Base-by-base conservation (phyloP, 139 green algal genomes). In the Picochlorum sp. region DNA sequence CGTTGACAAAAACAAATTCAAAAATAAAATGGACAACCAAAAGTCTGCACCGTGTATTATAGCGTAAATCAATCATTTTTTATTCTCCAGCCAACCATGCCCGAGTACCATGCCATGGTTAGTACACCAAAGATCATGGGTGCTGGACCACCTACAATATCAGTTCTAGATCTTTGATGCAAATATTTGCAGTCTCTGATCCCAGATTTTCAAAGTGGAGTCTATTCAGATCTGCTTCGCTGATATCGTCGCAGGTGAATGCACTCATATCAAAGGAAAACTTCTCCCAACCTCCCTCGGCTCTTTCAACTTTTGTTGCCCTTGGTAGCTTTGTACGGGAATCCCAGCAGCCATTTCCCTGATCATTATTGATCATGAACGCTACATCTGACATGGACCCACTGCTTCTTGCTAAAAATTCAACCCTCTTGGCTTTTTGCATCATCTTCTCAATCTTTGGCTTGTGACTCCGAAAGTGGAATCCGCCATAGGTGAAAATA, bases 121-220 rank as follows among this genome's bases (percentile, higher is more conserved):
- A 1, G 28, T 30, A 4, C 28, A 30, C 28, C 28, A 30, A 30
- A 30, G 28, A 30, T 30, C 28, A 5, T 30, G 28, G 28, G 28
- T 30, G 28, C 28, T 30, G 44, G 69, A 23, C 18, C 49, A 68
- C 8, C 45, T 51, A 50, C 51, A 66, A 30, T 28, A 65, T 11
- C 21, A 45, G 10, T n/a, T 65, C n/a, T 18, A 67, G 10, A 28
- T 67, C 67, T 37, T 63, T 61, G 8, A 73, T 49, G 47, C 67
- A 72, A 49, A 72, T 51, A 18, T 28, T 57, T 37, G 41, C 7
- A 45, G 59, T 62, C 49, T 47, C 28, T n/a, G 31, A 9, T 24
- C n/a, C n/a, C 24, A 44, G 58, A 60, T 62, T 73, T 38, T 73
- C 56, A 59, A 41, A 72, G 15, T 67, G 57, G 16, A 73, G 4